Evolutionary conservation across 164 flowering plant genomes (phyloP), one percentile per base, ranked within the genome.

Genomic region (Protea cynaroides): DNA sequence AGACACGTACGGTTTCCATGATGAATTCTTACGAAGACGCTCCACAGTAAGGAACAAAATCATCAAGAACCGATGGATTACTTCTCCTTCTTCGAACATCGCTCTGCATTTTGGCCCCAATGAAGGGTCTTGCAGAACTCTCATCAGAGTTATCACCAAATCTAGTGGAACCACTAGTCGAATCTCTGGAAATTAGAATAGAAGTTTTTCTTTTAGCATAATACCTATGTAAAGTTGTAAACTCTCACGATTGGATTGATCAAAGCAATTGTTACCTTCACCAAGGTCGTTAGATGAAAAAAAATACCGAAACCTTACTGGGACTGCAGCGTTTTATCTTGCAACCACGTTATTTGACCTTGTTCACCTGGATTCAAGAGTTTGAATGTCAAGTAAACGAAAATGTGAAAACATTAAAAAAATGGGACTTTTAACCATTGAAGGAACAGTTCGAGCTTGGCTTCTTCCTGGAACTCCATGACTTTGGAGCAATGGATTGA

Each of bases 1-100:
- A 68, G 34, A n/a, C n/a, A n/a, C 97, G 40, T 82, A 95, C 97
- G 97, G 96, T 58, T 89, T 90, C 99, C 99, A 95, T 1, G 96
- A 65, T 24, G 99, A 95, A 68, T 92, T 83, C 67, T 80, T 83
- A n/a, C 93, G 83, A 23, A 88, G 80, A 17, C 90, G 96, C 71
- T 95, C 97, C 62, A 95, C 79, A 1, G 81, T 83, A 17, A 95
- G 80, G 71, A 87, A 92, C 52, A 92, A 71, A 61, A 80, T 83
- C 74, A 89, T 85, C 75, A 95, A 75, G 67, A 95, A 88, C 60
- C 99, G 78, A 65, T 95, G 97, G 80, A 92, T 97, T 13, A 95
- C 96, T 59, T 89, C 88, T 25, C 96, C 99, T 79, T 84, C 92
- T 68, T 86, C 91, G 63, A 82, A 84, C 90, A 92, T 78, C 10